phyloP scores from a whole-genome alignment of 2,329 filamentous ascomycete species.

The Gnomoniopsis sp. region DNA sequence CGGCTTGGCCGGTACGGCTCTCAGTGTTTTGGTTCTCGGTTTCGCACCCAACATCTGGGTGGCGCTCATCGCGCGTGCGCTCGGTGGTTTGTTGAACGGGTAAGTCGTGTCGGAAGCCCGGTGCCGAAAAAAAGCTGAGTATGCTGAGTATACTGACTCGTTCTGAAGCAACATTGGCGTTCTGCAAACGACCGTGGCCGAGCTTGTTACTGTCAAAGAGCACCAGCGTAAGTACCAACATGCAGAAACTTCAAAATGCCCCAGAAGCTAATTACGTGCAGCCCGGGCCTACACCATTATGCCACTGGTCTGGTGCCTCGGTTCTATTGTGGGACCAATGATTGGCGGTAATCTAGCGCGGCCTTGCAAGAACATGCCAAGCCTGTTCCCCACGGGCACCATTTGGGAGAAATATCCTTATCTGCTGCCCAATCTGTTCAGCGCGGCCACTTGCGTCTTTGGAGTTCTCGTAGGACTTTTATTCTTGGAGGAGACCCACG shows the following conservation, averaged over 20 bases:
- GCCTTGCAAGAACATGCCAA: conserved; percentile 79
- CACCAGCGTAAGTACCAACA: conserved; percentile 72
- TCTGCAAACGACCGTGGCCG: conserved; percentile 89
- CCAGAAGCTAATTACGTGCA: conserved; percentile 30
- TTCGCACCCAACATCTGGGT: conserved; percentile 80
- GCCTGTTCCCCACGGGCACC: conserved; percentile 65
- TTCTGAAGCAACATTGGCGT: conserved; percentile 80
- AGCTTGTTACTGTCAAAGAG: conserved; percentile 88
- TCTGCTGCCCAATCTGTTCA: conserved; percentile 88
- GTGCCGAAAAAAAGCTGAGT: conserved; percentile 3
- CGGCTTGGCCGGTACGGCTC: conserved; percentile 83
- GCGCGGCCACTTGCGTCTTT: conserved; percentile 70
- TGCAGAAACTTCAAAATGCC: neutral
- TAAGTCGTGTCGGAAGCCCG: conserved; percentile 40
- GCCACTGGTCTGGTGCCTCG: conserved; percentile 97
- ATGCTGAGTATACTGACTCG: conserved; percentile 3
- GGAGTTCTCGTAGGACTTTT: conserved; percentile 77
- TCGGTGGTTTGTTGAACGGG: conserved; percentile 92
- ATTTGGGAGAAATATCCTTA: conserved; percentile 89
- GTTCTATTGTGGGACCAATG: conserved; percentile 88
- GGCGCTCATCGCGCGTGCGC: conserved; percentile 80
- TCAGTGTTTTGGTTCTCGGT: conserved; percentile 91
- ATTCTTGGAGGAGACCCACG: conserved; percentile 93
- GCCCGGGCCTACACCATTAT: conserved; percentile 94
- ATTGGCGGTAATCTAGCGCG: conserved; percentile 87